Conservation (phyloP, 2,329 filamentous ascomycete species). For the Pseudogymnoascus sp. region DNA sequence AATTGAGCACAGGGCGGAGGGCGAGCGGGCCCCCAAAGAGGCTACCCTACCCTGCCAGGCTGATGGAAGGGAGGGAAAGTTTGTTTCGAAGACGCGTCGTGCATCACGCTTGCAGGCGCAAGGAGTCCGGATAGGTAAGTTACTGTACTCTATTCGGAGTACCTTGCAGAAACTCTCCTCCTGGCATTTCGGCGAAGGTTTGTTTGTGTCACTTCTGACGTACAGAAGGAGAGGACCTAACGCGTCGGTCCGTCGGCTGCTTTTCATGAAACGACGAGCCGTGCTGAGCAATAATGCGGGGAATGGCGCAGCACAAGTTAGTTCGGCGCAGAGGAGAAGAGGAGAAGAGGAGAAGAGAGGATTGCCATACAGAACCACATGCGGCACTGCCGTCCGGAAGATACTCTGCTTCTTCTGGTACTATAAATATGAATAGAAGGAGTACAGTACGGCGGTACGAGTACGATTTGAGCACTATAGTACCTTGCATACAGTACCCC, state of each 20-base stretch:
- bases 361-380: background rate
- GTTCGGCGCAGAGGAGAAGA: background rate
- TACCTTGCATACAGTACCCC: background rate
- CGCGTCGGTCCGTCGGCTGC: background rate
- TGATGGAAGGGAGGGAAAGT: conserved; percentile 3
- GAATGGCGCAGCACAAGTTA: background rate
- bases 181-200: background rate
- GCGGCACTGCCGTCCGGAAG: background rate
- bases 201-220: background rate
- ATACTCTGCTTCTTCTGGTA: background rate
- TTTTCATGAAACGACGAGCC: background rate
- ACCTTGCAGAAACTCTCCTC: background rate
- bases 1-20: conserved; percentile 2
- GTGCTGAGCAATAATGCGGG: background rate
- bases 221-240: background rate
- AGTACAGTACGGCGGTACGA: too few relatives aligned
- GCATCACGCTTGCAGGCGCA: background rate
- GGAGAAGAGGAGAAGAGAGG: background rate
- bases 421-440: background rate
- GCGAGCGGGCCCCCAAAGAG: background rate
- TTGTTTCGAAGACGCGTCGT: conserved; percentile 5
- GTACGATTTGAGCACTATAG: background rate
- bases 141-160: background rate
- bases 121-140: background rate
- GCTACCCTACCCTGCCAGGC: conserved; percentile 1